Base-by-base conservation (phyloP, 2,329 filamentous ascomycete genomes). In the Sporothrix dimorphospora region DNA sequence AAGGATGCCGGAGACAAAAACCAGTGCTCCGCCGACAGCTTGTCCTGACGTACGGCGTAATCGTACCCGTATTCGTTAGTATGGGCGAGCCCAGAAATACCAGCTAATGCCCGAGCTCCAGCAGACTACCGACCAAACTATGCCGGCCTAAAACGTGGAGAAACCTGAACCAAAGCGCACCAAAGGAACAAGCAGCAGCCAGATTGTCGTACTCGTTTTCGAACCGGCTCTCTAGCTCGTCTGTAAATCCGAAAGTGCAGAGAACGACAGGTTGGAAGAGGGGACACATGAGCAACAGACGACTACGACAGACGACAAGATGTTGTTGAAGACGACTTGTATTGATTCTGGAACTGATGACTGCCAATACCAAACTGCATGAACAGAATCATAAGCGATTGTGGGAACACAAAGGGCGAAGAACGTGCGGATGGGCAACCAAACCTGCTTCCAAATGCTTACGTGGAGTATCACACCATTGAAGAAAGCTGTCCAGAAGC, bases 41-140 rank as follows among this genome's bases (percentile, higher is more conserved):
- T n/a, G 14, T 57, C 49, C n/a, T 11, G 49, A 24, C 8, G 21
- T 57, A 34, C 14, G 53, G 34, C 38, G 57, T 63, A 42, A 24
- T 63, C 57, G 57, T 63, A 63, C n/a, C 57, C 57, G 57, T 63
- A 63, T 63, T 63, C 57, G 57, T 24, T 63, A 63, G 57, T 42
- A 34, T 19, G 21, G 24, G 30, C 19, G 34, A 42, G 9, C 34
- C 24, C 19, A 34, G 24, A 9, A 40, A 12, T 12, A 9, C n/a
- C 55, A 21, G 57, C 34, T 24, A 21, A 61, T 30, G 34, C 30
- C 16, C 9, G 7, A 12, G 8, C 7, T 61, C n/a, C n/a, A 63
- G 24, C 34, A 21, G 19, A 42, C 57, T 24, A 42, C n/a, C 4
- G 27, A 30, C 34, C 27, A 57, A 57, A 7, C 38, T 42, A 63